Conservation (phyloP, 768 basidiomycete genomes). For the Tylopilus subfusipes region DNA sequence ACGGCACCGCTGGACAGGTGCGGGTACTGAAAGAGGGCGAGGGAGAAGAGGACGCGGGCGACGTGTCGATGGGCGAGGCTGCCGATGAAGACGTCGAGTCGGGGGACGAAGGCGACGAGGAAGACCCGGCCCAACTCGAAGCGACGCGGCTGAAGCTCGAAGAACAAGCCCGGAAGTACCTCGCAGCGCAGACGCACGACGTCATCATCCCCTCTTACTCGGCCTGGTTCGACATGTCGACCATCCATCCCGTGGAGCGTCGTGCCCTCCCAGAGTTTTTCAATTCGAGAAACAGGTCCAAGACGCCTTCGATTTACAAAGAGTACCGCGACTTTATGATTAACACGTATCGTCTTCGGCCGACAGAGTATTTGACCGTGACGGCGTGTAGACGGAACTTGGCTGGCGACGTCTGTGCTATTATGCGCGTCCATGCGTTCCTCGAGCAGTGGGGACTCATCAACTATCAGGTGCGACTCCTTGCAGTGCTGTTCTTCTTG, state of each 20-base stretch:
- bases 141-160: slow-evolving; percentile 76
- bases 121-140: slow-evolving; percentile 80
- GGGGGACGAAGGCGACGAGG: slow-evolving; percentile 78
- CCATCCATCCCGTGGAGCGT: slow-evolving; percentile 88
- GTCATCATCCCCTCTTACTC: slow-evolving; percentile 96
- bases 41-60: slow-evolving; percentile 64
- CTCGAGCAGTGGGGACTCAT: slow-evolving; percentile 98
- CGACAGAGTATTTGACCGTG: slow-evolving; percentile 93
- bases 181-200: slow-evolving; percentile 95
- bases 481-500: neutral
- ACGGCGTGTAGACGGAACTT: slow-evolving; percentile 95
- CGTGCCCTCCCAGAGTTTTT: slow-evolving; percentile 97
- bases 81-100: slow-evolving; percentile 76
- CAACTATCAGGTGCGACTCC: slow-evolving; percentile 84
- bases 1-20: slow-evolving; percentile 31
- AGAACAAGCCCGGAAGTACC: slow-evolving; percentile 88
- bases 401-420: slow-evolving; percentile 96
- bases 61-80: slow-evolving; percentile 80
- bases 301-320: slow-evolving; percentile 97
- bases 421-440: slow-evolving; percentile 99
- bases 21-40: slow-evolving; percentile 48
- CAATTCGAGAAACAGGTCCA: slow-evolving; percentile 89
- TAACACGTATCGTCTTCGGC: slow-evolving; percentile 93
- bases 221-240: slow-evolving; percentile 96
- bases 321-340: slow-evolving; percentile 99